A percentile compares a stretch with the other conserved stretches of the same genome.
Conservation (phyloP, 2,329 filamentous ascomycete species). For the Chaetothyriales sp. region DNA sequence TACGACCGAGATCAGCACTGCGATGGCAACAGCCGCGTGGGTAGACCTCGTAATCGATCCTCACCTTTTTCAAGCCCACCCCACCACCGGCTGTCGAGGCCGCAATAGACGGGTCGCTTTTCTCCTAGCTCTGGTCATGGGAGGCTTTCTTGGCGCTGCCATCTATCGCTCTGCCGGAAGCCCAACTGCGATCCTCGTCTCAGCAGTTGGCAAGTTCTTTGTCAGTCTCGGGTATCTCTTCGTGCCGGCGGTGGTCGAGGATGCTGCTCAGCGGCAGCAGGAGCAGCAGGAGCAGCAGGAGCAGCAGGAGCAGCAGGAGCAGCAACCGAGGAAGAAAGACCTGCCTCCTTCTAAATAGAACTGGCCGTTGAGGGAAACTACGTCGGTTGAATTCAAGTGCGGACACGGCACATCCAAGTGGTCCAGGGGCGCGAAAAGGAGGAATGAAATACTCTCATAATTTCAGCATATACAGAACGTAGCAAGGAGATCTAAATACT, state of each 20-base stretch:
- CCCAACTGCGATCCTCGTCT: constrained; percentile 5
- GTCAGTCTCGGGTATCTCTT: constrained; percentile 11
- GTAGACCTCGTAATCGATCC: constrained; percentile 47
- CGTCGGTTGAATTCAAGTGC: too few relatives aligned
- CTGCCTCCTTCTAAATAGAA: too few relatives aligned
- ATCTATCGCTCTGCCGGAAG: constrained; percentile 8
- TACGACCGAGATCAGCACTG: constrained; percentile 50
- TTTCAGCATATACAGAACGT: too few relatives aligned
- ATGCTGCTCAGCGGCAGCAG: background rate
- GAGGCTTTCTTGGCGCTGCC: constrained; percentile 38
- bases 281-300: background rate
- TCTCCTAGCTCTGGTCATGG: constrained; percentile 34
- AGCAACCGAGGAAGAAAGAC: too few relatives aligned
- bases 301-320: too few relatives aligned
- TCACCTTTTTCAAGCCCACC: constrained; percentile 33
- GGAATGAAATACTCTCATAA: too few relatives aligned
- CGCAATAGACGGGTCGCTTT: constrained; percentile 40
- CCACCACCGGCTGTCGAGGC: constrained; percentile 25
- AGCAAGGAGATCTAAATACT: too few relatives aligned
- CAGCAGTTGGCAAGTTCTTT: constrained; percentile 8
- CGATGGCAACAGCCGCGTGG: constrained; percentile 52
- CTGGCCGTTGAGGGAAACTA: too few relatives aligned
- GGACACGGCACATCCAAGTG: too few relatives aligned
- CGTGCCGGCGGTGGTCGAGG: background rate
- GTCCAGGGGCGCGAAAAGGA: too few relatives aligned